Evolutionary conservation across 1,284 basidiomycete species (phyloP), one percentile per base, ranked within the genome.

Genomic region (Pseudozyma sp.): DNA sequence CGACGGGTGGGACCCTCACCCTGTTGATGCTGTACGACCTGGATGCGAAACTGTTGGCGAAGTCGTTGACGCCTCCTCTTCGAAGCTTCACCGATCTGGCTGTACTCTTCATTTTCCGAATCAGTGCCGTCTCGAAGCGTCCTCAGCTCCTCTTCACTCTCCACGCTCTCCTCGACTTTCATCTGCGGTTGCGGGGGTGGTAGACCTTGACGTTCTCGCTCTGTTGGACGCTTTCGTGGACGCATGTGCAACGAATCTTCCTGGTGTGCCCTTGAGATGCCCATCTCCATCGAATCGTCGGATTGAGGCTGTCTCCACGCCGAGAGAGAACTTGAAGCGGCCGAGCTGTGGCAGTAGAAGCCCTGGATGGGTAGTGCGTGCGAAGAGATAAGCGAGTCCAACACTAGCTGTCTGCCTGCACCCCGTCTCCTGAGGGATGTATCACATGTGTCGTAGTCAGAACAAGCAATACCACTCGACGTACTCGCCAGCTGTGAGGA

Each of bases 371-470:
- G 71, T 4, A 74, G 44, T 0, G 71, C 59, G 39, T 61, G 71
- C 2, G 71, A 74, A 1, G 57, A 59, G 39, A 74, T 68, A 14
- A 74, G 67, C 9, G 66, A 65, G 44, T 74, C 67, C 2, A 74
- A 59, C 18, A 74, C 59, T 25, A 74, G 34, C 18, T 74, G 62
- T 3, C 52, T 44, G 4, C 49, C 55, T 18, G 52, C 19, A 9
- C 39, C n/a, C 3, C 19, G 43, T 44, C 19, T 14, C 16, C 16
- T 14, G 2, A 21, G 0, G 18, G 50, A 35, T 13, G 48, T 16
- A 2, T 50, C 48, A 34, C 47, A 34, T 13, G 47, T 48, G 2
- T n/a, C 43, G 38, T 14, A 40, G 39, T 31, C 25, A 31, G 39
- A n/a, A 40, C 39, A 40, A 40, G 39, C 39, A 40, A n/a, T 4